Base-by-base conservation (phyloP, 805 yeast genomes). In the Starmerella vaccinii region DNA sequence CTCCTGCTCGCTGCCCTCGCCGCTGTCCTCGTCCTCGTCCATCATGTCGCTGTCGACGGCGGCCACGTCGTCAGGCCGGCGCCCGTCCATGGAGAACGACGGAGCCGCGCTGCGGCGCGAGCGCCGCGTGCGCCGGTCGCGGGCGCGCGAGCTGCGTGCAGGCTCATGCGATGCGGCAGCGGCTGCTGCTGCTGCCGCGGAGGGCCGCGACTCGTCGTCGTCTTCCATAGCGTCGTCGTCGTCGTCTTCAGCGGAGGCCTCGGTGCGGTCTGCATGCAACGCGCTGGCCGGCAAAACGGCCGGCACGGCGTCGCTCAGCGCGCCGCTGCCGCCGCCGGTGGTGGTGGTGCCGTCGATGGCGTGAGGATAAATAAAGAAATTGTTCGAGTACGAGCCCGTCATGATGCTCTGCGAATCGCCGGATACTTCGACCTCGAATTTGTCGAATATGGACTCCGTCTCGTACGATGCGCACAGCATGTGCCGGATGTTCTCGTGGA, bases 361-460 rank as follows among this genome's bases (percentile, higher is more conserved):
- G 65, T 89, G 79, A 49, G 97, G 97, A 69, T 88, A 92, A 59
- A 92, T 86, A 94, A 87, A 86, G 65, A 94, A 92, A 71, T 89
- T 89, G 71, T 90, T 92, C 70, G 89, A 87, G 73, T 92, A 92
- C 37, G 96, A 84, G 49, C 99, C 99, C 13, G 98, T 89, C 90
- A 92, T 86, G 53, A 92, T 81, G 53, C 88, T 80, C 64, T 81
- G 79, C 62, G 86, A 84, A 70, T 94, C 97, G 34, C 97, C 98
- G 59, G 88, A 77, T 64, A 92, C 88, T 60, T 82, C 92, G 55
- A 89, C 95, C 73, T 92, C 98, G 68, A 92, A 92, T 73, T 92
- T 94, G 73, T 92, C 98, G 70, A 92, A 92, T 51, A 92, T 92
- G 42, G 97, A 95, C 71, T 92, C 99, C 66, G 88, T 89, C 68